Evolutionary conservation across 345 rosid species (phyloP).

Genomic region (Eucalyptus leucophloia): DNA sequence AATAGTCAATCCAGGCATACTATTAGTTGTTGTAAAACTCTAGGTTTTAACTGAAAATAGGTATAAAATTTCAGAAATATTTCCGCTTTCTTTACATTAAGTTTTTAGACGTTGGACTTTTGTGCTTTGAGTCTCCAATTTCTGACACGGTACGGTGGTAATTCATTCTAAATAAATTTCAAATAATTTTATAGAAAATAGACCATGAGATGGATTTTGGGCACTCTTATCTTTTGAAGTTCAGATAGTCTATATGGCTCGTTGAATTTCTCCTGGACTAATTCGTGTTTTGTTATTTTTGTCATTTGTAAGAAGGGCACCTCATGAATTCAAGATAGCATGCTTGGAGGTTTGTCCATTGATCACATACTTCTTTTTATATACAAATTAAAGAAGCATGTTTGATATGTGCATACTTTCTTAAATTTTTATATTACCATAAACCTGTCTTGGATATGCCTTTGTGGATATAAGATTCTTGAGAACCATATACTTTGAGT

Average conservation of each 20-base stretch:
- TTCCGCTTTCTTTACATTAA: neutral
- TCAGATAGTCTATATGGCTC: neutral
- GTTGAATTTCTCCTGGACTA: neutral
- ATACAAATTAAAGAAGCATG: neutral
- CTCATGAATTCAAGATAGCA: conserved; percentile 97
- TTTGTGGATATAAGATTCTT: neutral
- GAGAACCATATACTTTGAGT: neutral
- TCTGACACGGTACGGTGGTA: neutral
- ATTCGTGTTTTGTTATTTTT: neutral
- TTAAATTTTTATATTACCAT: neutral
- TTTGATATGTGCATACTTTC: neutral
- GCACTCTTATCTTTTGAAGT: neutral
- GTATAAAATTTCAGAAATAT: neutral
- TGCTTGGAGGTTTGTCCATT: conserved; percentile 77
- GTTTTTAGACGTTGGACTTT: neutral
- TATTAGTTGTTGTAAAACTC: neutral
- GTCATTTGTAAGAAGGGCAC: conserved; percentile 90
- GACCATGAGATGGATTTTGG: neutral
- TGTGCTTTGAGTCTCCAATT: neutral
- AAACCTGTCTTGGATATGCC: neutral
- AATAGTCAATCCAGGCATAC: neutral
- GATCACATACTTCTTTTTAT: neutral
- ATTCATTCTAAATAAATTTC: neutral
- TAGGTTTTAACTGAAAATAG: neutral
- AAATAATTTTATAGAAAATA: neutral